Percentiles rank a stretch among this genome's conserved stretches.
Evolutionary conservation across 495 filamentous ascomycete genomes (phyloP).

Genomic region (Pyronema omphalodes): DNA sequence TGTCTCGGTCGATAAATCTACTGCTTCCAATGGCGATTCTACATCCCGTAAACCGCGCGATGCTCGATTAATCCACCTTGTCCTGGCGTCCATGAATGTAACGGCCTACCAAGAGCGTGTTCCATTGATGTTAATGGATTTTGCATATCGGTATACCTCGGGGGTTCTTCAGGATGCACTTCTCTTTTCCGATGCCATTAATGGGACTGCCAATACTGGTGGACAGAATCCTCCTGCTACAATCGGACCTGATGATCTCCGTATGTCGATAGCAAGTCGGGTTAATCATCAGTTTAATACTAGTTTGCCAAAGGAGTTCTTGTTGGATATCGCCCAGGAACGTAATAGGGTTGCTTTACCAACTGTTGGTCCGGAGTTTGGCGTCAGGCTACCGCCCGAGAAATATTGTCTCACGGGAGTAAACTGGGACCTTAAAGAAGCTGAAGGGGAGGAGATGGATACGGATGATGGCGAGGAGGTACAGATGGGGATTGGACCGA

Average conservation of each 20-base stretch:
- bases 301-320: constrained; percentile 62
- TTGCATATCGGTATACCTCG: constrained; percentile 69
- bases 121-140: constrained; percentile 84
- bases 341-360: constrained; percentile 68
- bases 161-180: constrained; percentile 48
- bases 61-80: constrained; percentile 74
- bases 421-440: constrained; percentile 52
- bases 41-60: constrained; percentile 66
- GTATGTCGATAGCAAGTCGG: constrained; percentile 45
- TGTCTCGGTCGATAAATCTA: neutral
- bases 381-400: constrained; percentile 73
- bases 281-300: constrained; percentile 47
- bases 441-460: constrained; percentile 26
- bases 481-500: constrained; percentile 10
- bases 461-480: constrained; percentile 21
- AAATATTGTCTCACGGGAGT: constrained; percentile 74
- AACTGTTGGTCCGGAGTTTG: constrained; percentile 55
- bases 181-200: constrained; percentile 44
- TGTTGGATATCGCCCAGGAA: constrained; percentile 65
- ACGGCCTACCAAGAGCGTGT: constrained; percentile 85
- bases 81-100: constrained; percentile 73
- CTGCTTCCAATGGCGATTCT: constrained; percentile 26
- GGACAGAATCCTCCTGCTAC: constrained; percentile 24
- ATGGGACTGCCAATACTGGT: constrained; percentile 17
- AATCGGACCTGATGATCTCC: constrained; percentile 38